Evolutionary conservation across 768 basidiomycete species (phyloP).

Genomic region (Suillus spraguei): DNA sequence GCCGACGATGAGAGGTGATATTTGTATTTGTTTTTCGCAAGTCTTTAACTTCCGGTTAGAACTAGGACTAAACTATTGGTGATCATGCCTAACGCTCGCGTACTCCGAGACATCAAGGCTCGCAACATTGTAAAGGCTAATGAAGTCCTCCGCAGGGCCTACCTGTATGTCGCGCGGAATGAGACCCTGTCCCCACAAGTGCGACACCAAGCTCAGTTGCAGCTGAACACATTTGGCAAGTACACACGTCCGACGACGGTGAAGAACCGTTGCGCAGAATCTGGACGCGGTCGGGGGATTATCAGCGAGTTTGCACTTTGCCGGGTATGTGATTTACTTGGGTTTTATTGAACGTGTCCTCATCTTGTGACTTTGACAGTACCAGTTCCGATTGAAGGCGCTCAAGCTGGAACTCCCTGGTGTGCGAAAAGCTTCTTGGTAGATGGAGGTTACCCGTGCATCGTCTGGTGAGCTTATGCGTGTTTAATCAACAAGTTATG

Average conservation of each 20-base stretch:
- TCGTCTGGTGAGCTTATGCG: not conserved
- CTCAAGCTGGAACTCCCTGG: slow-evolving; percentile 82
- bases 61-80: slow-evolving; percentile 10
- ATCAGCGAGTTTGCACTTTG: slow-evolving; percentile 89
- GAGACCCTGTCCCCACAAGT: slow-evolving; percentile 85
- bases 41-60: slow-evolving; percentile 1
- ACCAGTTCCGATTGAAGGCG: slow-evolving; percentile 89
- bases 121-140: slow-evolving; percentile 69
- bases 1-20: slow-evolving; percentile 5
- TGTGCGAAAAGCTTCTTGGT: slow-evolving; percentile 94
- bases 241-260: slow-evolving; percentile 86
- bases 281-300: slow-evolving; percentile 85
- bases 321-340: slow-evolving; percentile 50
- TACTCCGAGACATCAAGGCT: slow-evolving; percentile 80
- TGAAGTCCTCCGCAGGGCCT: slow-evolving; percentile 86
- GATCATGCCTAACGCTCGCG: slow-evolving; percentile 46
- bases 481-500: not conserved
- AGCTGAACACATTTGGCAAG: slow-evolving; percentile 83
- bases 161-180: slow-evolving; percentile 93
- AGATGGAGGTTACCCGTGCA: slow-evolving; percentile 16
- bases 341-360: not conserved
- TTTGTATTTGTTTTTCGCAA: slow-evolving; percentile 29
- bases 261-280: slow-evolving; percentile 86
- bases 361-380: slow-evolving; percentile 47
- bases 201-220: slow-evolving; percentile 92